Percentiles rank a stretch among this genome's conserved stretches.
These are phyloP conservation scores for Thraustochytrium sp. DNA, from an alignment of 352 stramenopile species.

Conservation along the genomic window DNA sequence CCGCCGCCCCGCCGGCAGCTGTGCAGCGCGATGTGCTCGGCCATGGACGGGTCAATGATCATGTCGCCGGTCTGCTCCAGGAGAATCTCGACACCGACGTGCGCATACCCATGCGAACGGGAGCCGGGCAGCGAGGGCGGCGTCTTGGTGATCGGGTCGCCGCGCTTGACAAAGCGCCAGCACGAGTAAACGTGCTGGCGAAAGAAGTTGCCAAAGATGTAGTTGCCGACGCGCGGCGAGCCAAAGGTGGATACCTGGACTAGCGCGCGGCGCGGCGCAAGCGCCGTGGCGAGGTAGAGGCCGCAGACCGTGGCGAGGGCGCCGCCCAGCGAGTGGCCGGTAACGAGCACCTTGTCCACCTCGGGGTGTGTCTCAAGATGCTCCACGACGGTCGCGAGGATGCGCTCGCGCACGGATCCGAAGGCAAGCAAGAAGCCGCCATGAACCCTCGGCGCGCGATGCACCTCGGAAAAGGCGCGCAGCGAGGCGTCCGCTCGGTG, in stretches of 20 bases:
- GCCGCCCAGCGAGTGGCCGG: conserved; percentile 1
- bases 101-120: not conserved
- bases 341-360: not conserved
- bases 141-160: conserved; percentile 30
- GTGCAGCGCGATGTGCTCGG: not conserved
- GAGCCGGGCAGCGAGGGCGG: not conserved
- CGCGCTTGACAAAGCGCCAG: conserved; percentile 3
- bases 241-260: conserved; percentile 33
- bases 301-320: not conserved
- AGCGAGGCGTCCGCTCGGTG: not conserved
- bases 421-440: conserved; percentile 18
- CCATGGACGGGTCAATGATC: not conserved
- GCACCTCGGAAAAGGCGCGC: not conserved
- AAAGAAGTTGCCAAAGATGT: conserved; percentile 16
- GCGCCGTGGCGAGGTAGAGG: not conserved
- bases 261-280: not conserved
- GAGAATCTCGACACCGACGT: conserved; percentile 18
- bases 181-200: not conserved
- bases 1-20: not conserved
- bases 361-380: not conserved
- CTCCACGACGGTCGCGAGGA: not conserved
- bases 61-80: not conserved
- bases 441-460: not conserved
- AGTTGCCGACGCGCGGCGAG: conserved; percentile 2
- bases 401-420: not conserved